Base-by-base conservation (phyloP, 1,139 yeast species). In the Kazachstania sp. region DNA sequence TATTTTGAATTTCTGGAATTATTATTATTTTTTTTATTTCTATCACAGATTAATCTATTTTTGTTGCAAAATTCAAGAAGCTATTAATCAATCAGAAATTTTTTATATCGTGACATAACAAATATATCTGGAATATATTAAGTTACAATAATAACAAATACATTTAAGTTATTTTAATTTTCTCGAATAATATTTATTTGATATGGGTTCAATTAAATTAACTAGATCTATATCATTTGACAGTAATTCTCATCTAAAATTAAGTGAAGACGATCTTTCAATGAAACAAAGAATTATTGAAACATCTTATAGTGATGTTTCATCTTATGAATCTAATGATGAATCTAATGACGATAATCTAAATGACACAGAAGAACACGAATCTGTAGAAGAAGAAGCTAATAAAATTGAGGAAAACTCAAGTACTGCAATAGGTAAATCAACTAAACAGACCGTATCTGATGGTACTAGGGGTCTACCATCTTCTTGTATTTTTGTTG, bases 401-500 rank as follows among this genome's bases (percentile, higher is more conserved):
- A 32, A 32, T 32, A 11, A 32, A 15, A 5, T 32, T 15, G 36
- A 32, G 40, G 29, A 2, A 44, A 42, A 32, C 41, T n/a, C n/a
- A n/a, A n/a, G n/a, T n/a, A n/a, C n/a, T n/a, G n/a, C n/a, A n/a
- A n/a, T 31, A 31, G 34, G 5, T 8, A 31, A 31, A 15, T 18
- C 15, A 2, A n/a, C 35, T 4, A 32, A 32, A n/a, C 16, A 15
- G n/a, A 15, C 36, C 7, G 11, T 15, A 6, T 11, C 44, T 5
- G 41, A 37, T 15, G 45, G 44, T 42, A 60, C 58, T 46, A 63
- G 71, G 35, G 70, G 71, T 29, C 73, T 86, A 37, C 95, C 95
- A 15, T 83, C 95, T 0, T 80, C 95, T 3, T 87, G 95, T 65
- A 85, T 86, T 1, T 87, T 87, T 69, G 96, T 87, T 46, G 96